phyloP scores from a whole-genome alignment of 176 grass and related monocot species.

The Eleusine coracana region DNA sequence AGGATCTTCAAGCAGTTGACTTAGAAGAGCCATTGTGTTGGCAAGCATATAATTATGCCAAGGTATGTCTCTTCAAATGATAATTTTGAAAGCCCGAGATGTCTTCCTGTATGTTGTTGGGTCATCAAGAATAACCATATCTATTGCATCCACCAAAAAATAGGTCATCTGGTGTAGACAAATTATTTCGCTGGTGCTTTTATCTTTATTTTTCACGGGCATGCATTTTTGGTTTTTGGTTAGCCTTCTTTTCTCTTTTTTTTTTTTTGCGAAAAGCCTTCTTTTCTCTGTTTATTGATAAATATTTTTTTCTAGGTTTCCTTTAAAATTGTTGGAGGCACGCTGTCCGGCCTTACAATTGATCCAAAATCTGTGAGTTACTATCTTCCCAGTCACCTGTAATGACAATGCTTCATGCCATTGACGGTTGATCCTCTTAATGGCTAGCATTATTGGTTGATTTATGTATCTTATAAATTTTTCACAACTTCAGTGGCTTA shows the following conservation, averaged over 20 bases:
- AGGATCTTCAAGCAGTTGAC: slow-evolving; percentile 80
- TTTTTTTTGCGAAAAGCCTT: slow-evolving; percentile 26
- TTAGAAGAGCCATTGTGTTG: slow-evolving; percentile 96
- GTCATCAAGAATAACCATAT: slow-evolving; percentile 24
- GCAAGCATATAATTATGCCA: slow-evolving; percentile 96
- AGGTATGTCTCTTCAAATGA: slow-evolving; percentile 55
- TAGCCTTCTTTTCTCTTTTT: slow-evolving; percentile 33
- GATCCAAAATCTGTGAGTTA: slow-evolving; percentile 83
- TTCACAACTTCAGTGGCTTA: neutral
- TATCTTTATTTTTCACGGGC: neutral
- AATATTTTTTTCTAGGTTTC: slow-evolving; percentile 64
- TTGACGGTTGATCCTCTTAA: neutral
- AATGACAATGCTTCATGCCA: neutral
- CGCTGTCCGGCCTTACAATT: slow-evolving; percentile 75
- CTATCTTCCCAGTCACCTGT: slow-evolving; percentile 8
- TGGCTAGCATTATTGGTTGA: slow-evolving; percentile 18
- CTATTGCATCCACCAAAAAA: neutral
- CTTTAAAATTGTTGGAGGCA: slow-evolving; percentile 86
- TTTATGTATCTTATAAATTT: neutral
- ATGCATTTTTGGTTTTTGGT: slow-evolving; percentile 2
- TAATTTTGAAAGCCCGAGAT: slow-evolving; percentile 1
- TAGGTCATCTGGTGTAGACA: neutral
- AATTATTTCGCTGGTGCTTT: neutral
- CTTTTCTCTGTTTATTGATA: slow-evolving; percentile 29
- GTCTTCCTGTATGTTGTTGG: neutral